phyloP scores from a whole-genome alignment of 2,329 filamentous ascomycete species.

The Neopestalotiopsis sp. region DNA sequence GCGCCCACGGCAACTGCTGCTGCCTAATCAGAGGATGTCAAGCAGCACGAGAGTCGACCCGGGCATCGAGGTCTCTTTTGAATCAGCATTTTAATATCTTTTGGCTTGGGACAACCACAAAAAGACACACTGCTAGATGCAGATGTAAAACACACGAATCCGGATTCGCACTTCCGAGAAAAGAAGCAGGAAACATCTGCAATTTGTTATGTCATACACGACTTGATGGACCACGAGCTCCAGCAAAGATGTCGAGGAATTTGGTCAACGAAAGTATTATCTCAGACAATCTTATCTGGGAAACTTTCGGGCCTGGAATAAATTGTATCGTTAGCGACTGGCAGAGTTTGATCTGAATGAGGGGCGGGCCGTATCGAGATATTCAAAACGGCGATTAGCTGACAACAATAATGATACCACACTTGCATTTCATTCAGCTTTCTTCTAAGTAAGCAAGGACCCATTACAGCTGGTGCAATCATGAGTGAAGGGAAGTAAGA shows the following conservation, averaged over 20 bases:
- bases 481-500: no score
- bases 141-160: neutral
- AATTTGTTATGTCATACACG: constrained; percentile 8
- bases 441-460: no score
- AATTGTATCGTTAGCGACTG: constrained; percentile 12
- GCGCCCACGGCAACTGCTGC: constrained; percentile 24
- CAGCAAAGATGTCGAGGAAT: neutral
- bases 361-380: neutral
- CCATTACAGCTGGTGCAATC: no score
- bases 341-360: neutral
- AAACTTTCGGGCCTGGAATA: neutral
- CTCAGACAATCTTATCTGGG: neutral
- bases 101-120: neutral
- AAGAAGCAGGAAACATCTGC: neutral
- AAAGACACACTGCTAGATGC: neutral
- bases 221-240: neutral
- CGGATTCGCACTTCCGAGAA: constrained; percentile 6
- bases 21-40: neutral
- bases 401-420: constrained; percentile 10
- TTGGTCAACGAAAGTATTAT: neutral
- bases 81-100: neutral
- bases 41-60: neutral
- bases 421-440: constrained; percentile 2
- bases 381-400: neutral
- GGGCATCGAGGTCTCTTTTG: neutral